Base-by-base conservation (phyloP, 495 filamentous ascomycete genomes). In the Hypomontagnella monticulosa region DNA sequence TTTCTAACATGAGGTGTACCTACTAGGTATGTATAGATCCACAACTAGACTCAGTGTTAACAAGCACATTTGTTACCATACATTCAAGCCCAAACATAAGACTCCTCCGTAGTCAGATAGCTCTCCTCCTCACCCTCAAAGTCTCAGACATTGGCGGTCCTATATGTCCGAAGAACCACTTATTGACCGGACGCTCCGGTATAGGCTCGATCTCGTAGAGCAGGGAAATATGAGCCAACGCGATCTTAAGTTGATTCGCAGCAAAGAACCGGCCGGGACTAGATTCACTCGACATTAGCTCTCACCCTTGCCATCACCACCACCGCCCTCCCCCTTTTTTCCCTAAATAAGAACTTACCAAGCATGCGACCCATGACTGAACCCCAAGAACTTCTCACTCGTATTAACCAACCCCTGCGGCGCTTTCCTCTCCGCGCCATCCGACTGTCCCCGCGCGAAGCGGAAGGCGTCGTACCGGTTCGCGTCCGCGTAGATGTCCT, bases 221-320 rank as follows among this genome's bases (percentile, higher is more conserved):
- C 12, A 77, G 32, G 0, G 71, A 67, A 36, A 82, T 76, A 47
- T 79, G 73, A 1, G 75, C 77, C 15, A 82, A 56, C 9, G 72
- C 61, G 8, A 80, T 73, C 69, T 82, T 80, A 33, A 82, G 63
- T 53, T 78, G 75, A 12, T 78, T 73, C 11, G 75, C 57, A 38
- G 76, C 77, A 51, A 80, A 80, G 73, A 80, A 80, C 16, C 77
- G 62, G 47, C 79, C 71, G 36, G 76, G 67, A 56, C 76, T 71
- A 71, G 10, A 16, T 44, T 4, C 3, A 30, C 12, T 15, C 2
- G 4, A 33, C 52, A 36, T 53, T 40, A 57, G 38, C 49, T 8
- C 12, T 32, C 30, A 15, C 0, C 7, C 14, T n/a, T 4, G 30
- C 8, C 19, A 12, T 15, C n/a, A n/a, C n/a, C n/a, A n/a, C n/a